Conservation (phyloP, 2,329 filamentous ascomycete genomes). For the Ophiosphaerella narmari region DNA sequence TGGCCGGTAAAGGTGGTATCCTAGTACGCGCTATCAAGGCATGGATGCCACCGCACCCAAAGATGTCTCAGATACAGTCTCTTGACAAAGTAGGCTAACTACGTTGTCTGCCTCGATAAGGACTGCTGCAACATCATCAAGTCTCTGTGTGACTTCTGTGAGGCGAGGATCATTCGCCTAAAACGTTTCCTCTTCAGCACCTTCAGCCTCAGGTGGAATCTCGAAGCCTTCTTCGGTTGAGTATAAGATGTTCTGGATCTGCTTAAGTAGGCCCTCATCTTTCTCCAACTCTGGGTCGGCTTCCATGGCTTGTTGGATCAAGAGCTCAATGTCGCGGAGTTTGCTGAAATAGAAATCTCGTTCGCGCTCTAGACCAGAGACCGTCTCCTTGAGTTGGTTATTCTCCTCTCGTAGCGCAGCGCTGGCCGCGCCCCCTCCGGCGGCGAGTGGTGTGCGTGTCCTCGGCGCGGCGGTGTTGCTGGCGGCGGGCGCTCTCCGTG, state of each 20-base stretch:
- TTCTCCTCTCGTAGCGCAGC: conserved; percentile 85
- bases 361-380: conserved; percentile 92
- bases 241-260: conserved; percentile 96
- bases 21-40: conserved; percentile 39
- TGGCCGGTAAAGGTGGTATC: conserved; percentile 37
- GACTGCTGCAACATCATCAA: conserved; percentile 7
- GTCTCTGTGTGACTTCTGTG: conserved; percentile 3
- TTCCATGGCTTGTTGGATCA: conserved; percentile 91
- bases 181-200: conserved; percentile 71
- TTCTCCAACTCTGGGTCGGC: conserved; percentile 92
- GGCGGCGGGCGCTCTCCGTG: conserved; percentile 50
- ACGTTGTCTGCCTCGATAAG: conserved; percentile 6
- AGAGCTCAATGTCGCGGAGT: conserved; percentile 91
- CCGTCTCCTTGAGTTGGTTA: conserved; percentile 87
- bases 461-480: conserved; percentile 47
- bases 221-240: conserved; percentile 87
- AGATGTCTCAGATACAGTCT: conserved; percentile 47
- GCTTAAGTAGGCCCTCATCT: conserved; percentile 90
- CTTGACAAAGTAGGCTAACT: conserved; percentile 45
- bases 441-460: conserved; percentile 47
- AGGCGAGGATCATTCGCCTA: conserved; percentile 16
- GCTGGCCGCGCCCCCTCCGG: conserved; percentile 61
- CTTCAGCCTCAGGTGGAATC: conserved; percentile 80
- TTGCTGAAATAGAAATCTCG: conserved; percentile 99
- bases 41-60: conserved; percentile 19